These are phyloP conservation scores for Cercospora sesami DNA, from an alignment of 2,329 filamentous ascomycete genomes.

Conservation along the genomic window DNA sequence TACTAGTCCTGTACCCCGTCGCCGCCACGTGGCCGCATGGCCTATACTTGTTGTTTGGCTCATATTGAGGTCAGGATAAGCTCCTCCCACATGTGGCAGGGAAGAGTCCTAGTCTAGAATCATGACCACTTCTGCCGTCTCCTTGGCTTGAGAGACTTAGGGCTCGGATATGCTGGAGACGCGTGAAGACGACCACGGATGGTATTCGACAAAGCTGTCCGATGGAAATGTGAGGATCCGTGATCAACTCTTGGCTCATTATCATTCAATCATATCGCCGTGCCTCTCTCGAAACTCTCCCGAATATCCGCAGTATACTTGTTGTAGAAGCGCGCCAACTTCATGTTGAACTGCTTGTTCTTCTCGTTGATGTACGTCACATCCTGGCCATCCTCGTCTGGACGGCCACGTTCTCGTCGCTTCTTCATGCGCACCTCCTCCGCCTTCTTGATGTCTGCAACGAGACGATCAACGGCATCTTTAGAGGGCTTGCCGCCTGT, in stretches of 20 bases:
- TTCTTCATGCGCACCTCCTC: constrained; percentile 87
- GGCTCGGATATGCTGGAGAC: neutral
- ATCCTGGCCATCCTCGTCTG: constrained; percentile 78
- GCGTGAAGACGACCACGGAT: neutral
- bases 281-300: constrained; percentile 95
- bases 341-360: constrained; percentile 99
- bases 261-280: constrained; percentile 71
- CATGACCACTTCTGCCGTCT: neutral
- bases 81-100: neutral
- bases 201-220: neutral
- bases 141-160: neutral
- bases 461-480: constrained; percentile 82
- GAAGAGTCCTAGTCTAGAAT: neutral
- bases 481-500: constrained; percentile 83
- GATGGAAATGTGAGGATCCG: neutral
- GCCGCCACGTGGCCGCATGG: neutral
- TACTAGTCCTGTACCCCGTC: neutral
- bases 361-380: constrained; percentile 99
- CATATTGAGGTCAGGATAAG: neutral
- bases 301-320: constrained; percentile 97
- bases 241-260: neutral
- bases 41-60: neutral
- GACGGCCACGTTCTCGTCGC: constrained; percentile 72
- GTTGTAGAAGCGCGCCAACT: constrained; percentile 93
- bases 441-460: constrained; percentile 81